A percentile compares a stretch with the other conserved stretches of the same genome.
These are phyloP conservation scores for Dryas octopetala DNA, from an alignment of 306 rosid species.

Conservation along the genomic window DNA sequence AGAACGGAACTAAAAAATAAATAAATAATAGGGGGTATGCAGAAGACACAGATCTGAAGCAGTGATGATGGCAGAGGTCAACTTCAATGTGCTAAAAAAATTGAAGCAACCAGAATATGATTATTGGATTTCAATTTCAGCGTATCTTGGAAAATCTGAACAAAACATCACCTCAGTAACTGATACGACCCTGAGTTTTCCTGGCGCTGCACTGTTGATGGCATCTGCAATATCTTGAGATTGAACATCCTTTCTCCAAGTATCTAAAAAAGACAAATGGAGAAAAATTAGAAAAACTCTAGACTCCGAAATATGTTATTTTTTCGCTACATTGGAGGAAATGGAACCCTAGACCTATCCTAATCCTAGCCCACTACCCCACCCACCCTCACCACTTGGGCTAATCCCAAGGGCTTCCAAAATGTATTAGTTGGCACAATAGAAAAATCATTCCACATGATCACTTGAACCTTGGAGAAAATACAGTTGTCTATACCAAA, in stretches of 20 bases:
- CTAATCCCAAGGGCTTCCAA: neutral
- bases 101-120: conserved; percentile 22
- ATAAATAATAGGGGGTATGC: neutral
- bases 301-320: neutral
- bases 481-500: neutral
- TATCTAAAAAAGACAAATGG: conserved; percentile 46
- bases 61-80: conserved; percentile 6
- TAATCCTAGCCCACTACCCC: neutral
- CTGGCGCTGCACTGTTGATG: conserved; percentile 66
- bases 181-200: conserved; percentile 65
- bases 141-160: conserved; percentile 27
- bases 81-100: conserved; percentile 1
- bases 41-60: neutral
- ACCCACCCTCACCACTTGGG: no score
- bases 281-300: conserved; percentile 21
- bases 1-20: conserved; percentile 7
- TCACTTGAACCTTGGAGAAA: neutral
- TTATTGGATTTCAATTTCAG: conserved; percentile 8
- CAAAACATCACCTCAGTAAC: conserved; percentile 60
- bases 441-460: neutral
- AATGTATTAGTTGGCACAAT: conserved; percentile 6
- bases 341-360: no score
- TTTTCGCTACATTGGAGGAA: no score
- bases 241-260: conserved; percentile 82
- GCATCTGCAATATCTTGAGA: conserved; percentile 70